Base-by-base conservation (phyloP, 495 filamentous ascomycete species). In the Penicillium canescens region DNA sequence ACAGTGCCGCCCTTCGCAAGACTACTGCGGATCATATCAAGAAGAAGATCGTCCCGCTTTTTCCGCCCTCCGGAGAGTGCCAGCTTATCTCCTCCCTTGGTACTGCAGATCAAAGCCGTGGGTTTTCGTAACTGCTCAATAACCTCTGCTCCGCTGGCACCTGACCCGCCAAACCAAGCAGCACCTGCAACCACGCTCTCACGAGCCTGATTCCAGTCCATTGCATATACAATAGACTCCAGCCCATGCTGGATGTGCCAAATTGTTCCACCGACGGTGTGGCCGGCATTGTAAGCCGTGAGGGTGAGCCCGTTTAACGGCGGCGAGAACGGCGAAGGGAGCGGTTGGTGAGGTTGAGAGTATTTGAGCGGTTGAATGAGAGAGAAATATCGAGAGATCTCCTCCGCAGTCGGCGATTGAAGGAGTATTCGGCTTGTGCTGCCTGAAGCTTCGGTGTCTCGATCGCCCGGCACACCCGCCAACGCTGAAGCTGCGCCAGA, bases 241-340 rank as follows among this genome's bases (percentile, higher is more conserved):
- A 97, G 81, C 1, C 92, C 92, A 76, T 98, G 92, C 52, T 96
- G 94, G 56, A 99, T 91, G 64, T 98, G 93, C 94, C 94, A 99
- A 71, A 99, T 96, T 23, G 94, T 96, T 53, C 94, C 94, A 60
- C 94, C 94, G 0, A 98, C 82, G 0, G 92, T 96, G 66, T 96
- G 93, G 28, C 94, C 95, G 24, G 94, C 91, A 76, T 92, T 94
- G 73, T 98, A 98, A 3, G 94, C 94, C 6, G 94, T 97, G 47
- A 99, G 89, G 2, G 90, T 96, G 14, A 99, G 84, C n/a, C 91
- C 92, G 55, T 91, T 88, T 13, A 96, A 73, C 4, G 92, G 88
- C 14, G 92, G 91, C 3, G 91, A 94, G 67, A 91, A 94, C 0
- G 90, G 86, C 11, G 91, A 94, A 4, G 88, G 81, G 3, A 89